phyloP scores from a whole-genome alignment of 345 rosid species.

The Odontarrhena argentea region DNA sequence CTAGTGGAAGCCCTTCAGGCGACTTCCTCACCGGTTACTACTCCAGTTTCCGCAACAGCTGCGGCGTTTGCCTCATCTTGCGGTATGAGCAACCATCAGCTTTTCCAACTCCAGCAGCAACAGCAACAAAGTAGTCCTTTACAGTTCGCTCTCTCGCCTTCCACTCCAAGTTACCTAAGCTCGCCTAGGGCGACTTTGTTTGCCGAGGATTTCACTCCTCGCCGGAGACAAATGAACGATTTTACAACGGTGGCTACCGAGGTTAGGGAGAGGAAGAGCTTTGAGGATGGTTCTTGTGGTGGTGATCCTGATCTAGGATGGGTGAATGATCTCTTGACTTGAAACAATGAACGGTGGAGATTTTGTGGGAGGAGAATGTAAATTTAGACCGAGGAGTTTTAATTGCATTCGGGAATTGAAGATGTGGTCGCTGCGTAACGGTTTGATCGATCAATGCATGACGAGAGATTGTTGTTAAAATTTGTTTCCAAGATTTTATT shows the following conservation, averaged over 20 bases:
- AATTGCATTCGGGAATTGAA: conserved; percentile 14
- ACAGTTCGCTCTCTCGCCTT: conserved; percentile 41
- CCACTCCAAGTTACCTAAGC: conserved; percentile 35
- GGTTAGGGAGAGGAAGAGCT: conserved; percentile 23
- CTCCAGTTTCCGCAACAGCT: conserved; percentile 31
- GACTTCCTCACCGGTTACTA: conserved; percentile 31
- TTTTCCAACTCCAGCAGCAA: conserved; percentile 25
- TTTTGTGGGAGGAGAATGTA: background rate
- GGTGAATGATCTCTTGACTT: conserved; percentile 92
- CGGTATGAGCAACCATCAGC: conserved; percentile 34
- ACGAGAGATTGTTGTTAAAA: conserved; percentile 29
- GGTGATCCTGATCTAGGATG: conserved; percentile 86
- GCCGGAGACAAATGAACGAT: conserved; percentile 28
- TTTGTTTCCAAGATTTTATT: conserved; percentile 32
- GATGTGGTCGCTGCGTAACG: background rate
- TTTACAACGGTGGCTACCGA: background rate
- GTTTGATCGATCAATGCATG: conserved; percentile 8
- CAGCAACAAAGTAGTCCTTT: conserved; percentile 33
- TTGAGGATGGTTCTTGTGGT: conserved; percentile 35
- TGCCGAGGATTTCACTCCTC: conserved; percentile 27
- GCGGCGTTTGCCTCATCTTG: conserved; percentile 36
- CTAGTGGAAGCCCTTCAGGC: conserved; percentile 37
- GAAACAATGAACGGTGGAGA: conserved; percentile 19
- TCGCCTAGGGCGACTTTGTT: conserved; percentile 24
- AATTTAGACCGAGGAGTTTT: background rate